phyloP scores from a whole-genome alignment of 495 filamentous ascomycete species.

The Lasiosphaeriaceae sp. region DNA sequence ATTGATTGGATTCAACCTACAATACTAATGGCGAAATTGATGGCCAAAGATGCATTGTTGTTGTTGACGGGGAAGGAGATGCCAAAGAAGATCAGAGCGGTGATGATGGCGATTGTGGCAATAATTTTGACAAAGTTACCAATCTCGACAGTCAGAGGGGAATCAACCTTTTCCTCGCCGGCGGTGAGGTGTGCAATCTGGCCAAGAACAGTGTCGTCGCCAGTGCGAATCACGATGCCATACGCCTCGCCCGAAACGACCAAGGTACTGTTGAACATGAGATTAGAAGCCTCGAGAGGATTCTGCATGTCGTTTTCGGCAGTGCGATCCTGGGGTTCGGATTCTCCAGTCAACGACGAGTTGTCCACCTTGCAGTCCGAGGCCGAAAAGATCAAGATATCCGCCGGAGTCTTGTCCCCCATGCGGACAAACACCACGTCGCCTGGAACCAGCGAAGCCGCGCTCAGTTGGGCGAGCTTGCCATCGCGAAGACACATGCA shows the following conservation, averaged over 20 bases:
- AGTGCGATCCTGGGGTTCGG: slow-evolving; percentile 24
- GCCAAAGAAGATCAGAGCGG: slow-evolving; percentile 13
- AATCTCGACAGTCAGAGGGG: slow-evolving; percentile 14
- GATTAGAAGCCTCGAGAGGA: slow-evolving; percentile 24
- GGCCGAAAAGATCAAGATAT: slow-evolving; percentile 55
- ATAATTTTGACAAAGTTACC: slow-evolving; percentile 24
- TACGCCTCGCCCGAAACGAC: slow-evolving; percentile 22
- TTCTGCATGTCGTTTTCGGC: slow-evolving; percentile 27
- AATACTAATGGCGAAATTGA: slow-evolving; percentile 18
- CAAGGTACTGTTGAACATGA: slow-evolving; percentile 21
- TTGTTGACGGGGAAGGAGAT: slow-evolving; percentile 18
- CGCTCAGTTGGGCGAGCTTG: slow-evolving; percentile 19
- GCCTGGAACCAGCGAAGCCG: slow-evolving; percentile 50
- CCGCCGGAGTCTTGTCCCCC: slow-evolving; percentile 66
- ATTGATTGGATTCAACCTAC: background rate
- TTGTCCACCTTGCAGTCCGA: slow-evolving; percentile 61
- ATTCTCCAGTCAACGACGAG: slow-evolving; percentile 55
- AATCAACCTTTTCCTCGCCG: slow-evolving; percentile 11
- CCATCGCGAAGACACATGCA: slow-evolving; percentile 31
- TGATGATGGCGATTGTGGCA: slow-evolving; percentile 16
- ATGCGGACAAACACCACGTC: slow-evolving; percentile 65
- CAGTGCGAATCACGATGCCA: slow-evolving; percentile 64
- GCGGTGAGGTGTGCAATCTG: slow-evolving; percentile 48
- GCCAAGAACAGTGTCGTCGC: slow-evolving; percentile 67
- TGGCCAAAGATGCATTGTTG: slow-evolving; percentile 18